Percentiles rank a stretch among this genome's conserved stretches.
Evolutionary conservation across 1,139 yeast genomes (phyloP).

Genomic region (Pneumocystis oryctolagi): DNA sequence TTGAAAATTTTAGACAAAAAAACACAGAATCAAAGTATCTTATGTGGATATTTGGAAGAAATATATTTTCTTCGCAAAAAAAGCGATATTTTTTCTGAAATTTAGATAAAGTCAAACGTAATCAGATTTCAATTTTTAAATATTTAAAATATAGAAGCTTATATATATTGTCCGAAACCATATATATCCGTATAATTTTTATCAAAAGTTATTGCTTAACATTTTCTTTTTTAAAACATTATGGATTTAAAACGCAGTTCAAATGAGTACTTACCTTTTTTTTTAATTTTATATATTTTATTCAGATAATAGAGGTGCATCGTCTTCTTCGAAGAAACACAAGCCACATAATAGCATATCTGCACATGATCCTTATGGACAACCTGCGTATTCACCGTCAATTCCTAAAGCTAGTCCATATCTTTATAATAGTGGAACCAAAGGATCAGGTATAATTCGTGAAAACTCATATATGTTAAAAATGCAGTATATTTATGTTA

Average conservation of each 20-base stretch:
- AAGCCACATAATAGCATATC: background rate
- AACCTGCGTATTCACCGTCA: background rate
- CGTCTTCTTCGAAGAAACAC: background rate
- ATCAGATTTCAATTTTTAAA: too few relatives aligned
- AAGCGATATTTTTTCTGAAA: background rate
- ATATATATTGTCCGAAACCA: too few relatives aligned
- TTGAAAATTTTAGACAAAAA: background rate
- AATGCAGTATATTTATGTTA: background rate
- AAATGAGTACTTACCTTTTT: background rate
- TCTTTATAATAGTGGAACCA: background rate
- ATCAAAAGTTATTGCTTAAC: background rate
- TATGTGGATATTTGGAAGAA: background rate
- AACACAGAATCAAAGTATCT: background rate
- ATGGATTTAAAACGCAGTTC: background rate
- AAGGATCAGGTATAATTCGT: background rate
- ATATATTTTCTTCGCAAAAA: background rate
- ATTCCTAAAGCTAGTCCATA: background rate
- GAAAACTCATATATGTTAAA: background rate
- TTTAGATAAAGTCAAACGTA: too few relatives aligned
- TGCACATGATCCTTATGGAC: background rate
- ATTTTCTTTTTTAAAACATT: background rate
- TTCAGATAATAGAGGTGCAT: background rate
- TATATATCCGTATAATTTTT: background rate
- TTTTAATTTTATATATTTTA: background rate
- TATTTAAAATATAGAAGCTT: too few relatives aligned